Percentiles rank a stretch among this genome's conserved stretches.
These are phyloP conservation scores for Xylaria castorea DNA, from an alignment of 495 filamentous ascomycete species.

Conservation along the genomic window DNA sequence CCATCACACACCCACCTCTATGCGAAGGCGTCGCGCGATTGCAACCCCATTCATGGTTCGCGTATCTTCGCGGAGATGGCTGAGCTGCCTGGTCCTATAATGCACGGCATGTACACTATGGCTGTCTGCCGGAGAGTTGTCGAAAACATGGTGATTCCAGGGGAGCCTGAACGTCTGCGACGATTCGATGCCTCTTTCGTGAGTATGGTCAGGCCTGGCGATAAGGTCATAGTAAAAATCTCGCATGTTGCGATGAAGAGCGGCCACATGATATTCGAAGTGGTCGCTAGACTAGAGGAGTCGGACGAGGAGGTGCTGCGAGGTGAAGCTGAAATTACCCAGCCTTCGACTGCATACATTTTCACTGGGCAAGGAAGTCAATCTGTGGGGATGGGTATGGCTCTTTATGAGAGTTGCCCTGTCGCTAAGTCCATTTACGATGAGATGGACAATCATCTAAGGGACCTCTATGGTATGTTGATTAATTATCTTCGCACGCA, in stretches of 20 bases:
- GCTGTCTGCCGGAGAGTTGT: conserved; percentile 82
- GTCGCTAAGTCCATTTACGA: conserved; percentile 89
- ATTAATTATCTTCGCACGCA: not conserved
- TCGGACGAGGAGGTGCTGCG: conserved; percentile 81
- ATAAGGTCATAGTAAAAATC: conserved; percentile 77
- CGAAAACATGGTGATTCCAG: conserved; percentile 88
- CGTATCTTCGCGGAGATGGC: conserved; percentile 87
- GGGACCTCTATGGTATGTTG: conserved; percentile 80
- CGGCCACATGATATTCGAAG: conserved; percentile 87
- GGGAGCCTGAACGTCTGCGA: conserved; percentile 83
- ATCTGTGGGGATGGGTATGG: conserved; percentile 93
- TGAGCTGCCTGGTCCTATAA: conserved; percentile 81
- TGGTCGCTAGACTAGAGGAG: conserved; percentile 79
- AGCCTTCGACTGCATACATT: conserved; percentile 81
- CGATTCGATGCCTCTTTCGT: conserved; percentile 83
- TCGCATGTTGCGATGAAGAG: conserved; percentile 86
- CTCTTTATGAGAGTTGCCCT: conserved; percentile 77
- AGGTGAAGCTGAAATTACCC: conserved; percentile 85
- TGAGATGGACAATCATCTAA: conserved; percentile 81
- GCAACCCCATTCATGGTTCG: conserved; percentile 91
- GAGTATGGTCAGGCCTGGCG: conserved; percentile 85
- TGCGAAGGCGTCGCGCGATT: conserved; percentile 83
- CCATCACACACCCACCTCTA: conserved; percentile 86
- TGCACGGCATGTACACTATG: conserved; percentile 89
- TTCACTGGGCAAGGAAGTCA: conserved; percentile 89